Evolutionary conservation across 164 flowering plant genomes (phyloP).

Genomic region (Sextonia rubra): DNA sequence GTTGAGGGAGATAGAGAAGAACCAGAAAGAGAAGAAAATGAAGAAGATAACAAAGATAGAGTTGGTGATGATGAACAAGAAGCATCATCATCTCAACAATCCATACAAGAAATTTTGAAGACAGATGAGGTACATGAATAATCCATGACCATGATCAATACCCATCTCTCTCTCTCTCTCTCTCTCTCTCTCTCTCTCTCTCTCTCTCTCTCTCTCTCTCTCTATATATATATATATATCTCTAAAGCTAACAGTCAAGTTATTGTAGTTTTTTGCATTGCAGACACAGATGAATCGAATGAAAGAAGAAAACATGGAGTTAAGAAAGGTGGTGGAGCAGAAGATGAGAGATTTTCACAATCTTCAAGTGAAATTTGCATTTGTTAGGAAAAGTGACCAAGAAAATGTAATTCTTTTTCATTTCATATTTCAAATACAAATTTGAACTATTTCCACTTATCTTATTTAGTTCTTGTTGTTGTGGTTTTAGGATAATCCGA

Average conservation of each 20-base stretch:
- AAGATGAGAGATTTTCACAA: constrained; percentile 59
- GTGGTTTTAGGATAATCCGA: constrained; percentile 33
- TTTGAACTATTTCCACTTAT: not conserved
- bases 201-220: not conserved
- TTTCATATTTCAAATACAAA: not conserved
- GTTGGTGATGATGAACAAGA: constrained; percentile 11
- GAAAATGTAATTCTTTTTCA: constrained; percentile 17
- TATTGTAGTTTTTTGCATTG: constrained; percentile 32
- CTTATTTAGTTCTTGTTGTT: not conserved
- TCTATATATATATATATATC: too few relatives aligned
- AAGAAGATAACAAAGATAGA: constrained; percentile 5
- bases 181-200: constrained; percentile 6
- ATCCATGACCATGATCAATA: not conserved
- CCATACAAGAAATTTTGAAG: constrained; percentile 25
- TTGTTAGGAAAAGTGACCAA: constrained; percentile 15
- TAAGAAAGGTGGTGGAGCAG: constrained; percentile 59
- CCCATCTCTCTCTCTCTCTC: constrained; percentile 5
- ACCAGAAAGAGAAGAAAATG: not conserved
- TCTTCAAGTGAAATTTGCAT: constrained; percentile 49
- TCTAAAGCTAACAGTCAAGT: not conserved
- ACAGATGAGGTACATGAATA: constrained; percentile 27
- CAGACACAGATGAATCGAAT: constrained; percentile 52
- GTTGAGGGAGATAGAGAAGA: constrained; percentile 13
- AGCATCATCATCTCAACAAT: constrained; percentile 10
- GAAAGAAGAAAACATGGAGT: constrained; percentile 61